phyloP scores from a whole-genome alignment of 2,329 filamentous ascomycete genomes.

The Chlorencoelia australis region DNA sequence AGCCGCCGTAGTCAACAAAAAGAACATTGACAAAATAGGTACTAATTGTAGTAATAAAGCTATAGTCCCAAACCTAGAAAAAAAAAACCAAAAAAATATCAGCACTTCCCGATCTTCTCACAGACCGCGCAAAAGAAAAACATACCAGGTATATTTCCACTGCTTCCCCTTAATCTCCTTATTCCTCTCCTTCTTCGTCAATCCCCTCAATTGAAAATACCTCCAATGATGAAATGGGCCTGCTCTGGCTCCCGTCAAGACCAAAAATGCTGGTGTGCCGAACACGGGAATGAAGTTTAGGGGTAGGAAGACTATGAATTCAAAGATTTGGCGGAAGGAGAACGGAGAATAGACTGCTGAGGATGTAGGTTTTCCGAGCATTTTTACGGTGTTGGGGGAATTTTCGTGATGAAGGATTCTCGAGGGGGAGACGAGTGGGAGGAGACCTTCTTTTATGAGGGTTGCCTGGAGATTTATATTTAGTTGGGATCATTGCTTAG shows the following conservation, averaged over 20 bases:
- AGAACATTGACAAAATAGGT: slow-evolving; percentile 86
- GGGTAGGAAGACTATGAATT: slow-evolving; percentile 69
- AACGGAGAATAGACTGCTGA: slow-evolving; percentile 78
- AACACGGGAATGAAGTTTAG: slow-evolving; percentile 81
- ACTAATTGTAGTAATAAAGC: slow-evolving; percentile 80
- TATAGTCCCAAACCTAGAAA: slow-evolving; percentile 67
- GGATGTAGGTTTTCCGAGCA: slow-evolving; percentile 71
- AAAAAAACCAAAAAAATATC: slow-evolving; percentile 3
- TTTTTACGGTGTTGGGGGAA: slow-evolving; percentile 64
- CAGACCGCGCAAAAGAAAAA: not conserved
- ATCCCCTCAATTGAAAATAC: slow-evolving; percentile 72
- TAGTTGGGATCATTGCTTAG: not conserved
- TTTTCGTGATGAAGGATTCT: slow-evolving; percentile 56
- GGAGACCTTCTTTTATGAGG: slow-evolving; percentile 63
- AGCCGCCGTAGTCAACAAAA: slow-evolving; percentile 75
- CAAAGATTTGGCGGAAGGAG: slow-evolving; percentile 80
- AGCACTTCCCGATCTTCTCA: slow-evolving; percentile 3
- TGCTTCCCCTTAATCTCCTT: slow-evolving; percentile 54
- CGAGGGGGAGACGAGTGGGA: slow-evolving; percentile 56
- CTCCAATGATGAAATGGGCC: slow-evolving; percentile 86
- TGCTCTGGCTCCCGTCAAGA: slow-evolving; percentile 77
- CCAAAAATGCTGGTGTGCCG: slow-evolving; percentile 75
- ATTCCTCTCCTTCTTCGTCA: slow-evolving; percentile 65
- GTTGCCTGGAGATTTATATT: slow-evolving; percentile 36
- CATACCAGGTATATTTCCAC: slow-evolving; percentile 76